Evolutionary conservation across 345 rosid species (phyloP), one percentile per base, ranked within the genome.

Genomic region (Rhodomyrtus tomentosa): DNA sequence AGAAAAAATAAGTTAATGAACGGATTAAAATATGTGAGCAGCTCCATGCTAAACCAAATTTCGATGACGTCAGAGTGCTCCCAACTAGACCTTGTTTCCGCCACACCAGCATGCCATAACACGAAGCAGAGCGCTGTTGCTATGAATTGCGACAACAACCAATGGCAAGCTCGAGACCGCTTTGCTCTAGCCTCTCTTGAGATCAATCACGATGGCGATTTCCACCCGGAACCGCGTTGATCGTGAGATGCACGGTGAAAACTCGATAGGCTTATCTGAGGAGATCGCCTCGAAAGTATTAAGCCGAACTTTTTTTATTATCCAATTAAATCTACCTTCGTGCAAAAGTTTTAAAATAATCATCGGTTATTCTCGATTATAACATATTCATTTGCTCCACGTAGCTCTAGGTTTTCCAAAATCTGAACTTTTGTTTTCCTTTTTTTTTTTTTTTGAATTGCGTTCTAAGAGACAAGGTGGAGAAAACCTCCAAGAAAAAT

Each of bases 21-120:
- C 0, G 1, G 2, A 56, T 56, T 13, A 56, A n/a, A 27, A 27
- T 56, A 12, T 56, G n/a, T n/a, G 0, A 56, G n/a, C 0, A 1
- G 4, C 32, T 56, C 32, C 18, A 12, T 13, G 32, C 36, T 13
- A 56, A 12, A 13, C 8, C 36, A n/a, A 0, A 56, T 56, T n/a
- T n/a, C 6, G 24, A 56, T 56, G 8, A 1, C 1, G 0, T 56
- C 14, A 0, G 32, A 0, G n/a, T n/a, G n/a, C n/a, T n/a, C n/a
- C n/a, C n/a, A n/a, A n/a, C n/a, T n/a, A n/a, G n/a, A n/a, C n/a
- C n/a, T n/a, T n/a, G n/a, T 59, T 29, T 29, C 40, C 40, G 15
- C 40, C 5, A 0, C 12, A 4, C 22, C 20, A 58, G 18, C 42
- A 2, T 32, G 15, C 16, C 74, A 29, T 7, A 29, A 15, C 21